These are phyloP conservation scores for Magnaporthiopsis incrustans DNA, from an alignment of 2,329 filamentous ascomycete genomes.

Conservation along the genomic window DNA sequence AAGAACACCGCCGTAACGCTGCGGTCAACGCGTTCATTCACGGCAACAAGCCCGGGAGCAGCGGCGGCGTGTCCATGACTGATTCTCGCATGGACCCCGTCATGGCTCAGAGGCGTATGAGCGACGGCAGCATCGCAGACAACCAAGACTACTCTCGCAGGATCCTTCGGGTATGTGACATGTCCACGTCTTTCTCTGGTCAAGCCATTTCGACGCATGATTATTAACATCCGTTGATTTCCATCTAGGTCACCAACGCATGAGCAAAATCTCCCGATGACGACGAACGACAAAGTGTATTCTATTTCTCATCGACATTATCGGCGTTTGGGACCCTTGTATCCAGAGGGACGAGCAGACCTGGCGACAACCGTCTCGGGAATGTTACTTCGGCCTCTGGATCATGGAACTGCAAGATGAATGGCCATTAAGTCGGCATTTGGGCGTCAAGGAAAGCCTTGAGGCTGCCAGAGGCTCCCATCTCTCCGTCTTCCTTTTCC, in stretches of 20 bases:
- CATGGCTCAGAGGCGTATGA: slow-evolving; percentile 75
- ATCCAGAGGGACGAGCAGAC: slow-evolving; percentile 17
- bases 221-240: slow-evolving; percentile 12
- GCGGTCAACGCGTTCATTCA: slow-evolving; percentile 71
- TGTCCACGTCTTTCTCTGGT: not conserved
- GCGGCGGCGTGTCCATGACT: slow-evolving; percentile 60
- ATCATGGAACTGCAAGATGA: not conserved
- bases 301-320: slow-evolving; percentile 28
- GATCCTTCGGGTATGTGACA: slow-evolving; percentile 73
- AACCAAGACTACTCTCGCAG: slow-evolving; percentile 94
- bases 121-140: slow-evolving; percentile 92
- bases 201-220: not conserved
- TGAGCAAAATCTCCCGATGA: slow-evolving; percentile 29
- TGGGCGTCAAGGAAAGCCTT: slow-evolving; percentile 1
- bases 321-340: slow-evolving; percentile 26
- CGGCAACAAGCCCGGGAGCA: slow-evolving; percentile 52
- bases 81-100: slow-evolving; percentile 84
- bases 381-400: slow-evolving; percentile 7
- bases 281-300: slow-evolving; percentile 34
- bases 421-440: slow-evolving; percentile 1
- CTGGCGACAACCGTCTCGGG: slow-evolving; percentile 12
- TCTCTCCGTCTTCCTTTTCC: not conserved
- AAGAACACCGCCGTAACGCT: slow-evolving; percentile 75
- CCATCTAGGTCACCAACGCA: slow-evolving; percentile 46
- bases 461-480: not conserved